Base-by-base conservation (phyloP, 2,329 filamentous ascomycete genomes). In the Cercospora janseana region DNA sequence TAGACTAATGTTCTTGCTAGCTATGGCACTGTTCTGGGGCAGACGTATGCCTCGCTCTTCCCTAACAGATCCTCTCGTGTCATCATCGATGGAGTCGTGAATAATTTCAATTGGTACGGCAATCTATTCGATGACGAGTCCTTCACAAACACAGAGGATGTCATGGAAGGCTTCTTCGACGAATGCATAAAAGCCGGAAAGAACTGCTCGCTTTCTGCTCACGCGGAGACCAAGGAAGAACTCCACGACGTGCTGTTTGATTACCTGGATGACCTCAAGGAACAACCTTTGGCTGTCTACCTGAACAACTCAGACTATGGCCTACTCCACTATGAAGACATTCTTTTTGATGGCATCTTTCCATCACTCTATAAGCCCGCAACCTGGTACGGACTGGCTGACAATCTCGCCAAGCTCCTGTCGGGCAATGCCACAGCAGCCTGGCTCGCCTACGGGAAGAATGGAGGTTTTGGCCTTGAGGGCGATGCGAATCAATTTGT, bases 91-190 rank as follows among this genome's bases (percentile, higher is more conserved):
- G 72, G 70, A 4, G 69, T 73, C 12, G 58, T 70, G 1, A 69
- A 74, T 32, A 60, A 66, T 4, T 65, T 69, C 40, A 77, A 80
- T 53, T 60, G 56, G 54, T 72, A 76, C 31, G 78, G 79, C 40
- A 63, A 62, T 16, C 68, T 69, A 5, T 63, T 66, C 58, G 81
- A 77, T 75, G 76, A 72, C 48, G 66, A 71, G 28, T 69, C 73
- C 40, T 61, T 79, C n/a, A 69, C 69, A 9, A 75, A 82, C 57
- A 74, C 77, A n/a, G 79, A 83, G 60, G 71, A 74, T 44, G 75
- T 79, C 3, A 72, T 81, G 56, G 66, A 73, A 2, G 72, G 69
- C 16, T 83, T 83, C 54, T 80, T 78, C 60, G 64, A 68, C 13
- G 72, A 74, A 28, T 85, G 81, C 58, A 71, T 78, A 59, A 66